A percentile compares a stretch with the other conserved stretches of the same genome.
Evolutionary conservation across 345 rosid genomes (phyloP).

Genomic region (Brassica nigra): DNA sequence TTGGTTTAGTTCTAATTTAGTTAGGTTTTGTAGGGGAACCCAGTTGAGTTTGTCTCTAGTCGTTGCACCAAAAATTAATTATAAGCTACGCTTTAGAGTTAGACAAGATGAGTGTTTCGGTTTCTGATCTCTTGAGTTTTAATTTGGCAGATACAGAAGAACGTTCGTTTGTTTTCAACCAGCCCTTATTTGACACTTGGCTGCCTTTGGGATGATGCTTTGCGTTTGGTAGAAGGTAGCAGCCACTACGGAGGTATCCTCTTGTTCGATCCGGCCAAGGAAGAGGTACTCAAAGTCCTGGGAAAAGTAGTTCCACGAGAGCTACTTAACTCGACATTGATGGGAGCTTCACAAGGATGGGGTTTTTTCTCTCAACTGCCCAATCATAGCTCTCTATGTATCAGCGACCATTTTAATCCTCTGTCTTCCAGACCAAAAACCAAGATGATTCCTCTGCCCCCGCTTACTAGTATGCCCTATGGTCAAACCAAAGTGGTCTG

Average conservation of each 20-base stretch:
- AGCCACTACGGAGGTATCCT: neutral
- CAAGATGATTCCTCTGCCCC: neutral
- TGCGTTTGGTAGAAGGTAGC: neutral
- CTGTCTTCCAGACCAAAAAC: neutral
- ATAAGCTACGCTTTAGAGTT: too few relatives aligned
- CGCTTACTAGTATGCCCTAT: neutral
- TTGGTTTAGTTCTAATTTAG: neutral
- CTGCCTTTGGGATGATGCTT: neutral
- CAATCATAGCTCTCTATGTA: neutral
- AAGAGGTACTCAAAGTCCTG: neutral
- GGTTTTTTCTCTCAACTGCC: neutral
- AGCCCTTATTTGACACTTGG: neutral
- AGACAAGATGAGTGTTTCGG: neutral
- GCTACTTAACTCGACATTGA: neutral
- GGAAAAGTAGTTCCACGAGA: neutral
- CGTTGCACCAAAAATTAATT: too few relatives aligned
- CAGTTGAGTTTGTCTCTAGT: too few relatives aligned
- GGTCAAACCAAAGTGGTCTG: neutral
- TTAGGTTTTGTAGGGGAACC: neutral
- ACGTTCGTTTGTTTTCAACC: neutral
- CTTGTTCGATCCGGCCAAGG: neutral
- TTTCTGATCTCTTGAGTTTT: neutral
- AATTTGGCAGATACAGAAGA: neutral
- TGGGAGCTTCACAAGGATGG: neutral
- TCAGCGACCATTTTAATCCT: neutral